Evolutionary conservation across 2,329 filamentous ascomycete species (phyloP), one percentile per base, ranked within the genome.

Genomic region (Ploettnerulaceae sp.): DNA sequence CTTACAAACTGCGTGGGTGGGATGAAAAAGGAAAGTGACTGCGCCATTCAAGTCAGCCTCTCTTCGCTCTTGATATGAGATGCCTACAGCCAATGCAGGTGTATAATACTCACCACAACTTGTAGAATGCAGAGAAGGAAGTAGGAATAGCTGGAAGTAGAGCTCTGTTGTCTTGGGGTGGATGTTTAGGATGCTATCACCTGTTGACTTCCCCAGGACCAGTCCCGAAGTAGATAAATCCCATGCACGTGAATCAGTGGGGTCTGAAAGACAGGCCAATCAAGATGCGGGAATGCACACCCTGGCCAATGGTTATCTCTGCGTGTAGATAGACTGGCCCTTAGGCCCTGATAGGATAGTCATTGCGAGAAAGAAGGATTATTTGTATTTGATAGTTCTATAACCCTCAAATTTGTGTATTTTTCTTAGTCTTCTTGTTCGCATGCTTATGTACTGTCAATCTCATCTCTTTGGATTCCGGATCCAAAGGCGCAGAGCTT

Each of bases 21-120:
- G 41, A 36, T 37, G 24, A 31, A 38, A 28, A 45, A 45, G 22
- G 25, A 42, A 41, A 38, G 36, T 25, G n/a, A 34, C 26, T 25
- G 31, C 22, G 22, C 17, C 33, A 24, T 7, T 22, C 11, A 29
- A 21, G 46, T 48, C 46, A 48, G 46, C 46, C 22, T 39, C 33
- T 35, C 24, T 29, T n/a, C 20, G 11, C 14, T 9, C 14, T 11
- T n/a, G n/a, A n/a, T n/a, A n/a, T 20, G 29, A 12, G 28, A 32
- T 31, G 25, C 15, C 9, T 14, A 6, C 15, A 29, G 21, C 17
- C 37, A 29, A 40, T 21, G 24, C 25, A 40, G 9, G 31, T 22
- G 31, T 28, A 40, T 9, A 31, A 40, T 20, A 31, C 25, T 28
- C 25, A 40, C 37, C 9, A n/a, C 12, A 28, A 21, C 9, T 24